A percentile compares a stretch with the other conserved stretches of the same genome.
Evolutionary conservation across 73 alveolate genomes (phyloP).

Genomic region (Paramecium caudatum): DNA sequence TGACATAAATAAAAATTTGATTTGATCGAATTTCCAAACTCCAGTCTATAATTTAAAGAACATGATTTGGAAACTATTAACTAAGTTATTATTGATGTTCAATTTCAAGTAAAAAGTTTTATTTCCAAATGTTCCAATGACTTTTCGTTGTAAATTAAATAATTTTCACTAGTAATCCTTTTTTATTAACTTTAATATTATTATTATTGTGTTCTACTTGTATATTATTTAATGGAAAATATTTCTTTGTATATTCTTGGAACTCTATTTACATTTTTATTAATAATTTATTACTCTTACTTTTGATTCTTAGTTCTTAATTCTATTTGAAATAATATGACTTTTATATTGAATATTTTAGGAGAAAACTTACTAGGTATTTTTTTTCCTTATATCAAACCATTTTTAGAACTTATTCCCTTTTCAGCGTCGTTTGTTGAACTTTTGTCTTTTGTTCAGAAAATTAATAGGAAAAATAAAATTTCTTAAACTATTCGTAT

Average conservation of each 20-base stretch:
- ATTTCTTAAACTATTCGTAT: too few relatives aligned
- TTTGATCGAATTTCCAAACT: not conserved
- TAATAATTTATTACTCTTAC: too few relatives aligned
- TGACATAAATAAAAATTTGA: not conserved
- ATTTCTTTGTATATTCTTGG: not conserved
- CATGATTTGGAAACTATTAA: constrained; percentile 19
- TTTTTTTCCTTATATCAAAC: too few relatives aligned
- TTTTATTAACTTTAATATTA: not conserved
- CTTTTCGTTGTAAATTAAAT: not conserved
- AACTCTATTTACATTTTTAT: constrained; percentile 19
- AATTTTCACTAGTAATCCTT: not conserved
- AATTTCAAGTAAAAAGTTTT: constrained; percentile 3
- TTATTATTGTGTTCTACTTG: not conserved
- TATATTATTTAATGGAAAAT: not conserved
- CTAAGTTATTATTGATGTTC: not conserved
- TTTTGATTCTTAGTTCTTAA: too few relatives aligned
- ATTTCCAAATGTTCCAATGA: constrained; percentile 49
- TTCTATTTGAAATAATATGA: too few relatives aligned
- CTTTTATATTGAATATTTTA: too few relatives aligned
- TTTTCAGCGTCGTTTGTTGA: too few relatives aligned
- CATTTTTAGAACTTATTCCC: too few relatives aligned
- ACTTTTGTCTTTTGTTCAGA: too few relatives aligned
- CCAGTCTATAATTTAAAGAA: constrained; percentile 20
- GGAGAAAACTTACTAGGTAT: too few relatives aligned
- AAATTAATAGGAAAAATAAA: too few relatives aligned